Percentiles rank a stretch among this genome's conserved stretches.
These are phyloP conservation scores for Paramecium octaurelia DNA, from an alignment of 73 alveolate genomes.

Conservation along the genomic window DNA sequence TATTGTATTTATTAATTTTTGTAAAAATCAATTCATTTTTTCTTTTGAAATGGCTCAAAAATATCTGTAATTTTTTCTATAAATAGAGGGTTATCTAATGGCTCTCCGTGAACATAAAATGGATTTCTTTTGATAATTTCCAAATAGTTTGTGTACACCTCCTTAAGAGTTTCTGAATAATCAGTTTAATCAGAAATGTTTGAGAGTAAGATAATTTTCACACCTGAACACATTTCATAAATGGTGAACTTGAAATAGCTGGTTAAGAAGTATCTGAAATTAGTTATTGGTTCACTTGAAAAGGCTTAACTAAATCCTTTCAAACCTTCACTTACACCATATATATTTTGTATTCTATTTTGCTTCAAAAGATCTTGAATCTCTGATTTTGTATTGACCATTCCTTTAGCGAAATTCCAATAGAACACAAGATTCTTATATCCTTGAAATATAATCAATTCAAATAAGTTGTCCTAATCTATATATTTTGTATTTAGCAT, in stretches of 20 bases:
- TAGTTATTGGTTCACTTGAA: constrained; percentile 17
- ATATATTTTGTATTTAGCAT: neutral
- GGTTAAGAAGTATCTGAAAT: neutral
- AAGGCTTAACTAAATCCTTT: constrained; percentile 34
- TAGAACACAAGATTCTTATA: constrained; percentile 35
- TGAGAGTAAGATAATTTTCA: neutral
- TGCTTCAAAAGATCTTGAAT: neutral
- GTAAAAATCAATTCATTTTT: neutral
- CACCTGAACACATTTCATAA: constrained; percentile 33
- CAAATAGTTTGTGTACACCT: neutral
- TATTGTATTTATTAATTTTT: neutral
- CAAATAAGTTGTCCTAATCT: neutral
- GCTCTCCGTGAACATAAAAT: neutral
- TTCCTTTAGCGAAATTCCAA: neutral
- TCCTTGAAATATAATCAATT: neutral
- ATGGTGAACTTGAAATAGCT: neutral
- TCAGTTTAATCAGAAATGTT: neutral
- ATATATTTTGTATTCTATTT: constrained; percentile 18
- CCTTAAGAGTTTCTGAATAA: neutral
- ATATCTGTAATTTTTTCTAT: neutral
- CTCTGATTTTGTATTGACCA: too few species aligned
- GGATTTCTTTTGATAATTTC: constrained; percentile 35
- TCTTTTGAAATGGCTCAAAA: neutral
- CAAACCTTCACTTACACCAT: constrained; percentile 18
- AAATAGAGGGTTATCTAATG: constrained; percentile 8